A percentile compares a stretch with the other conserved stretches of the same genome.
Evolutionary conservation across 2,329 filamentous ascomycete species (phyloP).

Genomic region (Aspergillus pseudoterreus): DNA sequence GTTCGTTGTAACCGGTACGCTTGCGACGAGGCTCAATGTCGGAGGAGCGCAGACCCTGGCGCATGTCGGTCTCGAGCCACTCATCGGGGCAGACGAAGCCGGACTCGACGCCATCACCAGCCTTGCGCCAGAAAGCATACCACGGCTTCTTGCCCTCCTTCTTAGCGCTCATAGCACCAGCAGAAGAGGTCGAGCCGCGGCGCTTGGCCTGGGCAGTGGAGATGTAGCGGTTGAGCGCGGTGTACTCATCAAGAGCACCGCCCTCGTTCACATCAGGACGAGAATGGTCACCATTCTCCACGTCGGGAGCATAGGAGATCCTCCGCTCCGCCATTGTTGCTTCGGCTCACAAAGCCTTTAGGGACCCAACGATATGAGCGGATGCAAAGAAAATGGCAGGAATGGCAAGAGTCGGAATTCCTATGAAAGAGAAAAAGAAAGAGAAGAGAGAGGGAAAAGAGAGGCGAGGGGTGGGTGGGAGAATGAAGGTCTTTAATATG

Average conservation of each 20-base stretch:
- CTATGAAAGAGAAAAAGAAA: constrained; percentile 26
- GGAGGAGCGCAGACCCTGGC: constrained; percentile 55
- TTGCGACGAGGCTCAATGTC: constrained; percentile 65
- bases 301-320: constrained; percentile 43
- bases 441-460: constrained; percentile 11
- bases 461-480: constrained; percentile 21
- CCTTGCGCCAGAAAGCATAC: constrained; percentile 54
- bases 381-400: constrained; percentile 29
- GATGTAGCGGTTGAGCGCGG: constrained; percentile 64
- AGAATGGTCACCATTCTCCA: constrained; percentile 40
- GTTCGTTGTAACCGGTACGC: constrained; percentile 67
- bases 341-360: constrained; percentile 37
- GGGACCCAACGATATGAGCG: constrained; percentile 36
- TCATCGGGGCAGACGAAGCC: constrained; percentile 57
- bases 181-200: constrained; percentile 47
- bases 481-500: constrained; percentile 35
- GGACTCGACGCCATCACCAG: constrained; percentile 22
- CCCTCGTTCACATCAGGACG: constrained; percentile 29
- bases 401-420: constrained; percentile 39
- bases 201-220: constrained; percentile 61
- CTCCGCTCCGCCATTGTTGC: constrained; percentile 44
- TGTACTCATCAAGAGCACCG: constrained; percentile 55
- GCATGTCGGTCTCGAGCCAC: constrained; percentile 66
- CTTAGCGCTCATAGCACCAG: constrained; percentile 39
- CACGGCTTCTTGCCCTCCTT: constrained; percentile 50